Evolutionary conservation across 495 filamentous ascomycete species (phyloP).

Genomic region (Trichoderma virens): DNA sequence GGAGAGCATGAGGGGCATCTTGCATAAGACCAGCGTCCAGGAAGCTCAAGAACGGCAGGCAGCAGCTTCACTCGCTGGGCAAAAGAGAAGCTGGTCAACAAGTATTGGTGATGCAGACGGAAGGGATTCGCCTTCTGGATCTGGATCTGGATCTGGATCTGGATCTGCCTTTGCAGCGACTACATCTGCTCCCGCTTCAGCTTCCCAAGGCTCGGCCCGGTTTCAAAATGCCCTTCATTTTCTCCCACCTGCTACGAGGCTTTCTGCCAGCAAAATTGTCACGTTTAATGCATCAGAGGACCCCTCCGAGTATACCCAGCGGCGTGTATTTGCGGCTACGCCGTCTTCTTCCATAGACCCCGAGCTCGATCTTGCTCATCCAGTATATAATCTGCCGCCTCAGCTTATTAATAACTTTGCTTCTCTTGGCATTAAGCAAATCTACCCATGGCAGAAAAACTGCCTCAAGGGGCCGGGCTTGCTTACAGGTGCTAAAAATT

Average conservation of each 20-base stretch:
- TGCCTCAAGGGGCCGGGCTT: conserved; percentile 64
- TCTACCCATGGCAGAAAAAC: conserved; percentile 80
- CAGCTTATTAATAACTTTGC: conserved; percentile 58
- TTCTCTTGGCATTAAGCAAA: conserved; percentile 53
- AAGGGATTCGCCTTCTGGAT: background rate
- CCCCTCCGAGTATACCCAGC: conserved; percentile 41
- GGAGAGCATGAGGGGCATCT: conserved; percentile 10
- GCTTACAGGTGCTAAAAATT: conserved; percentile 55
- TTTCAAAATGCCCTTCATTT: conserved; percentile 19
- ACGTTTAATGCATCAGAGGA: conserved; percentile 11
- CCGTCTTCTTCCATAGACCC: conserved; percentile 50
- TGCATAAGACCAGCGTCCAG: conserved; percentile 14
- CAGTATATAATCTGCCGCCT: conserved; percentile 55
- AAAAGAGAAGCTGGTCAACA: conserved; percentile 10
- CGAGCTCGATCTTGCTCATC: conserved; percentile 54
- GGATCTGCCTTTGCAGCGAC: background rate
- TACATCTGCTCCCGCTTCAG: background rate
- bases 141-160: background rate
- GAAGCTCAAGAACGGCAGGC: conserved; percentile 21
- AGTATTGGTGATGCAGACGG: conserved; percentile 2
- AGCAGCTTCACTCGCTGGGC: background rate
- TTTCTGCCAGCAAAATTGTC: conserved; percentile 30
- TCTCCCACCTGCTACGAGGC: conserved; percentile 17
- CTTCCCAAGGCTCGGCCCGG: conserved; percentile 16
- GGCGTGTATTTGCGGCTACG: conserved; percentile 32